These are phyloP conservation scores for Flaveria linearis DNA, from an alignment of 129 eudicot genomes.

Conservation along the genomic window DNA sequence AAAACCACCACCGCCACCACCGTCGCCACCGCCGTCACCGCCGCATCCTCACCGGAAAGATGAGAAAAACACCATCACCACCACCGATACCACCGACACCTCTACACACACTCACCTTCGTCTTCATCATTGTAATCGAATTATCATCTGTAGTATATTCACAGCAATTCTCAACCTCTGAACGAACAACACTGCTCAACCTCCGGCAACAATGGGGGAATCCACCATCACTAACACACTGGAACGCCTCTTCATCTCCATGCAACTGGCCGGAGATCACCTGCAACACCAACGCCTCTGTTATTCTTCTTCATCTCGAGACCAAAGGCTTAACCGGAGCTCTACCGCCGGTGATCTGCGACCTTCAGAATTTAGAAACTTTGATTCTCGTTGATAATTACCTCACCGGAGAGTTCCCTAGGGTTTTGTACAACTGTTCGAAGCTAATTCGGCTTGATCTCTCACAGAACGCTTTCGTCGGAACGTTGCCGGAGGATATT, in stretches of 20 bases:
- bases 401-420: constrained; percentile 69
- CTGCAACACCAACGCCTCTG: constrained; percentile 53
- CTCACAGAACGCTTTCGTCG: constrained; percentile 54
- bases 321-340: constrained; percentile 32
- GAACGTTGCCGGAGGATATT: constrained; percentile 58
- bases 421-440: constrained; percentile 50
- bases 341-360: constrained; percentile 57
- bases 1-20: no score
- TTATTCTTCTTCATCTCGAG: constrained; percentile 32
- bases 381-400: constrained; percentile 43
- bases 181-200: constrained; percentile 49
- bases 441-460: constrained; percentile 49
- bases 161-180: constrained; percentile 38
- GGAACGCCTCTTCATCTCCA: constrained; percentile 68
- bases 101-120: neutral
- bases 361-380: constrained; percentile 42
- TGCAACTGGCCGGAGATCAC: constrained; percentile 68
- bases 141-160: constrained; percentile 1
- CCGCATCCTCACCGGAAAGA: constrained; percentile 11
- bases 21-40: constrained; percentile 2
- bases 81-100: neutral
- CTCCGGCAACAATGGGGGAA: constrained; percentile 55
- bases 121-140: neutral
- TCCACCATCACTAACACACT: constrained; percentile 44
- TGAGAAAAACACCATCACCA: constrained; percentile 10